Evolutionary conservation across 2,329 filamentous ascomycete genomes (phyloP).

Genomic region (Plenodomus tracheiphilus): DNA sequence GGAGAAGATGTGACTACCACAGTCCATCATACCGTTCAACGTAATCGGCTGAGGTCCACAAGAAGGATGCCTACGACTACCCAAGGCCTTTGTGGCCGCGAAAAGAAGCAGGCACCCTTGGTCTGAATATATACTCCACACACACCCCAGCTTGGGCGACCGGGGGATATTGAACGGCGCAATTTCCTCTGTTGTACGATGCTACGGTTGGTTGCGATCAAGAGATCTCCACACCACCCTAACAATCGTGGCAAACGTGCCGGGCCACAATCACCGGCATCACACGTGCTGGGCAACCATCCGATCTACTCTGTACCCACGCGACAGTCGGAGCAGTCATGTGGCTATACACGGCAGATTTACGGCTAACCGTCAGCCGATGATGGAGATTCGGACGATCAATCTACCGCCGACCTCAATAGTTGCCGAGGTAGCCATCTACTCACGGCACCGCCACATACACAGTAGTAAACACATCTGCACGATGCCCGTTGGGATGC

Average conservation of each 20-base stretch:
- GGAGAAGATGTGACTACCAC: no score
- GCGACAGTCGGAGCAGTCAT: neutral
- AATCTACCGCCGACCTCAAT: neutral
- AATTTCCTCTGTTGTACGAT: neutral
- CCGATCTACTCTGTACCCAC: neutral
- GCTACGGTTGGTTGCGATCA: neutral
- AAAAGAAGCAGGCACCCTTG: no score
- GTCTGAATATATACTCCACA: no score
- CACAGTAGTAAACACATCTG: neutral
- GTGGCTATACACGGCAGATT: neutral
- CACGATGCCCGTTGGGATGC: neutral
- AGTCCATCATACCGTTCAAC: no score
- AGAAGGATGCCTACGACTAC: no score
- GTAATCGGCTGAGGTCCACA: no score
- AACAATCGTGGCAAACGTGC: neutral
- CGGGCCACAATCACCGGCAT: neutral
- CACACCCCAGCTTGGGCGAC: no score
- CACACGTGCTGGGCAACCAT: neutral
- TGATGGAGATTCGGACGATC: neutral
- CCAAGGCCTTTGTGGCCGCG: no score
- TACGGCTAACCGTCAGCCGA: neutral
- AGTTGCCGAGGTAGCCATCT: neutral
- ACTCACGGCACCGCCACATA: neutral
- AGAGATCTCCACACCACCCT: neutral
- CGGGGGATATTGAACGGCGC: no score